These are phyloP conservation scores for Bathelium albidoporum DNA, from an alignment of 495 filamentous ascomycete species.

Conservation along the genomic window DNA sequence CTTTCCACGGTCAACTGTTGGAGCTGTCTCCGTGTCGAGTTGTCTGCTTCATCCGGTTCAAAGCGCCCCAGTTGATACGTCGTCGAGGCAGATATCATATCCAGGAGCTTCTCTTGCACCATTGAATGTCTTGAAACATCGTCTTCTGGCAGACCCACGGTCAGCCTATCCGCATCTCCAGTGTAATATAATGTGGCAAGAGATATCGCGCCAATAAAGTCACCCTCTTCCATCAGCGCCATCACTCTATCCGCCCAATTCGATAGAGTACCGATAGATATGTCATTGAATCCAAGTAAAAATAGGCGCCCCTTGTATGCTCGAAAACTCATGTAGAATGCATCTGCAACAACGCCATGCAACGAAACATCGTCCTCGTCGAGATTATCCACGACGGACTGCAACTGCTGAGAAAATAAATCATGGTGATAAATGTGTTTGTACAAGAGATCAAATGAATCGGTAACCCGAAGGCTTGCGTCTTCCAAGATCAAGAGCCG, in stretches of 20 bases:
- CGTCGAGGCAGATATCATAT: constrained; percentile 89
- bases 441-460: constrained; percentile 83
- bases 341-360: constrained; percentile 94
- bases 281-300: constrained; percentile 78
- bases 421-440: constrained; percentile 89
- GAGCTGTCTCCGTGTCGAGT: constrained; percentile 27
- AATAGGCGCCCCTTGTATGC: constrained; percentile 92
- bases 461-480: constrained; percentile 73
- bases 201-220: constrained; percentile 81
- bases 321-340: constrained; percentile 94
- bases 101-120: constrained; percentile 78
- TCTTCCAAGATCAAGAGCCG: constrained; percentile 89
- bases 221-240: constrained; percentile 88
- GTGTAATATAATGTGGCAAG: constrained; percentile 87
- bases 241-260: constrained; percentile 99
- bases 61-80: constrained; percentile 71
- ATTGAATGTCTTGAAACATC: constrained; percentile 61
- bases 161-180: constrained; percentile 80
- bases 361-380: constrained; percentile 81
- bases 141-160: constrained; percentile 87
- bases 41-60: constrained; percentile 37
- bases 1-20: constrained; percentile 72
- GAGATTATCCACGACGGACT: constrained; percentile 72
- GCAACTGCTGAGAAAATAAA: constrained; percentile 74
- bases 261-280: constrained; percentile 79